Evolutionary conservation across 257 asterid species (phyloP), one percentile per base, ranked within the genome.

Genomic region (Solanum sparsipilum): DNA sequence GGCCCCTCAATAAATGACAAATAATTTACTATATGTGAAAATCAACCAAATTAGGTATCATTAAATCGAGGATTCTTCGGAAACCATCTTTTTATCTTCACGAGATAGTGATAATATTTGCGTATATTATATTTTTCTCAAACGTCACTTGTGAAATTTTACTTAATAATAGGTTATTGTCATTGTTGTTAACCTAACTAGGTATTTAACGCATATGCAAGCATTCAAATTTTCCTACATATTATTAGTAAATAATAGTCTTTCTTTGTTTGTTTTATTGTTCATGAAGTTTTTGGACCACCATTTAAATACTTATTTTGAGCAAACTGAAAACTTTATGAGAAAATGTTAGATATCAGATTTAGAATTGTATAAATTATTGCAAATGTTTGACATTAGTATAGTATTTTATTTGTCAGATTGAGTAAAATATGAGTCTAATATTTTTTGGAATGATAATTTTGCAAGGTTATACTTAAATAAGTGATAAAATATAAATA

Each of bases 1-100:
- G 20, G 34, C 73, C 20, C 5, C 32, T 67, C 73, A 67, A 67
- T 67, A 67, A 13, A 67, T 67, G 73, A 67, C 73, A 67, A 67
- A 67, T 67, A 67, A 25, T 5, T 25, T 67, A 25, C 73, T 25
- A 67, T 12, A 25, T 67, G 13, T 27, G 73, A 25, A 67, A 67
- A 12, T 25, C 18, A 67, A 25, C 20, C 5, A 25, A 25, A 67
- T 29, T 67, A 67, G 20, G 34, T 67, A 5, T 67, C 3, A 65
- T 5, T 10, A 12, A n/a, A 0, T 65, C 0, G 4, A n/a, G 16
- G 1, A n/a, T 65, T 11, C 0, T 65, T 65, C 1, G 0, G 0
- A 65, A 63, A 63, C 0, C 1, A 0, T n/a, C 0, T 1, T 52
- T 65, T 11, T 2, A 65, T 1, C 7, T 63, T n/a, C 0, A 63